Evolutionary conservation across 495 filamentous ascomycete species (phyloP), one percentile per base, ranked within the genome.

Genomic region (Mytilinidion resinicola): DNA sequence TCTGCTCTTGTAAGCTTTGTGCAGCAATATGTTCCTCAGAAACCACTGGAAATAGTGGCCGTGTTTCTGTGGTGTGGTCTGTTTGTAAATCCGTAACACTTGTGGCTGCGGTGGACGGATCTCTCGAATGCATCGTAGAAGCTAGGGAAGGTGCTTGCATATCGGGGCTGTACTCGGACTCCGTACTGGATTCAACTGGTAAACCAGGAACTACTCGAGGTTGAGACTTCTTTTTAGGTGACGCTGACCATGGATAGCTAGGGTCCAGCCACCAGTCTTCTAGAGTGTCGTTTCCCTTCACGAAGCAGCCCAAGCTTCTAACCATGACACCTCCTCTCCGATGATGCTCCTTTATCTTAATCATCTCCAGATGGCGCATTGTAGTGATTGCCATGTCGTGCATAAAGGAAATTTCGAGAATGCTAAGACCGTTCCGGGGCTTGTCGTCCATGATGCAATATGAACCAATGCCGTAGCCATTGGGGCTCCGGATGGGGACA

Each of bases 401-500:
- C 11, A 77, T 52, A 21, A 60, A 49, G 11, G 51, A 53, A 8
- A 72, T 39, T 33, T 76, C 69, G 0, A 53, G 30, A 9, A 69
- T 68, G 19, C 66, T 53, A 17, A 74, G 67, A 6, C 75, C 61
- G 9, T 64, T 59, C 9, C 77, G 72, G 7, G 81, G 78, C 34
- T 73, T 69, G 36, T 80, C 73, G 64, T 90, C 86, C 5, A 88
- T 64, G 11, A 89, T 74, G 53, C 84, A 88, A 47, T 89, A 76
- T 15, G 80, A 85, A 21, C 88, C 88, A 61, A 91, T 85, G 25
- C 85, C 83, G 64, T 88, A 80, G 9, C 82, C 85, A 10, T 77
- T 78, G 5, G 80, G 82, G 0, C 85, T 88, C 4, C 84, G 79
- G 25, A 92, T 77, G 0, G 85, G 84, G 1, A 83, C 82, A 12